Evolutionary conservation across 139 green algal genomes (phyloP).

Genomic region (Yamagishiella unicocca): DNA sequence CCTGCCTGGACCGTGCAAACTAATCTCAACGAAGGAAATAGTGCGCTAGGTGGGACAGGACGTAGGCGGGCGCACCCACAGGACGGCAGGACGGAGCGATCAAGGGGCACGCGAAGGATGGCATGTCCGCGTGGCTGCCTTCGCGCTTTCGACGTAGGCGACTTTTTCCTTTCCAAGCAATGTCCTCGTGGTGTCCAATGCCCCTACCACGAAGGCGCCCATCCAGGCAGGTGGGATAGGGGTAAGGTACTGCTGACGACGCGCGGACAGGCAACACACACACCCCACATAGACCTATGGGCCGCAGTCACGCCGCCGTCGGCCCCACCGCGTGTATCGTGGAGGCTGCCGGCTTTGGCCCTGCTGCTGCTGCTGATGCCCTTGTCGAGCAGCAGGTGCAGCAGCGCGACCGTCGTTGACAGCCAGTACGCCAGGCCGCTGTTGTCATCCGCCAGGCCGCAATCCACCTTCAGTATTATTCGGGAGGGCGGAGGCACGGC

Average conservation of each 20-base stretch:
- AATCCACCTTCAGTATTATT: constrained; percentile 71
- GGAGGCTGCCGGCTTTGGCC: constrained; percentile 70
- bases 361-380: no score
- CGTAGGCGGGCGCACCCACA: no score
- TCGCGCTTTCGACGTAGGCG: not conserved
- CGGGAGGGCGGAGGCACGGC: no score
- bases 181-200: constrained; percentile 85
- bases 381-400: constrained; percentile 94
- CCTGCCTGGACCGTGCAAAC: not conserved
- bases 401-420: constrained; percentile 94
- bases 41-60: no score
- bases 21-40: no score
- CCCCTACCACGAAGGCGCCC: constrained; percentile 66
- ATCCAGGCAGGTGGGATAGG: not conserved
- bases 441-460: constrained; percentile 91
- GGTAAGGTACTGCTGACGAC: no score
- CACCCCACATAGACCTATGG: constrained; percentile 61
- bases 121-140: no score
- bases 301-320: not conserved
- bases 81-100: no score
- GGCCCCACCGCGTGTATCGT: constrained; percentile 8
- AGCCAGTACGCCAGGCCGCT: constrained; percentile 94
- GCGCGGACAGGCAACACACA: constrained; percentile 48
- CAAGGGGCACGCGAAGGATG: no score
- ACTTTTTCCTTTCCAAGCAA: constrained; percentile 55